Evolutionary conservation across 2,329 filamentous ascomycete species (phyloP), one percentile per base, ranked within the genome.

Genomic region (Pestalotiopsis sp.): DNA sequence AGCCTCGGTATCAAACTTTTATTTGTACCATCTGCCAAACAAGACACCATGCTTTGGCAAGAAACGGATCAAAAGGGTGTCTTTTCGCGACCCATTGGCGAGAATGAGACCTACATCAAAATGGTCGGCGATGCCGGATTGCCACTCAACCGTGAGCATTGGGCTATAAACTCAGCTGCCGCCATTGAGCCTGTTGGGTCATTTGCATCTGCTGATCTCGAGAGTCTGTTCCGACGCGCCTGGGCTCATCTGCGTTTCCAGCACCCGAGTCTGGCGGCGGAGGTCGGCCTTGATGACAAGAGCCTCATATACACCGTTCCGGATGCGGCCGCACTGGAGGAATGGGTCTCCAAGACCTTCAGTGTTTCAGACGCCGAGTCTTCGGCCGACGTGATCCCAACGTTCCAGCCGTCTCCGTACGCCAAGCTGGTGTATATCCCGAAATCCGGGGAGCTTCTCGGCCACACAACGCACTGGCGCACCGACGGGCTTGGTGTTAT

Each of bases 121-220:
- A 67, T 77, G 3, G 30, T 76, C n/a, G 75, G 71, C n/a, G 75
- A 77, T 55, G 62, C 68, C 26, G 73, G 71, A 44, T 68, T 69
- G 30, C 65, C 70, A 4, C 65, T 77, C 10, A 72, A 74, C 35
- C 75, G 76, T 57, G 77, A 79, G 67, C 73, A 78, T 66, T 78
- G 78, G 77, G 69, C 77, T 17, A 69, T 78, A 61, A 75, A 75
- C 30, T 70, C 71, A 3, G 70, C 71, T 1, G 70, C 70, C 56
- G 65, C 67, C 56, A 65, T 77, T 66, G 64, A 70, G 74, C 57
- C 72, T 69, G 72, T 62, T 40, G 65, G 67, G n/a, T 64, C 69
- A 26, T 56, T 73, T 52, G 57, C 24, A 65, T 64, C 69, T 65
- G 30, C 68, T 57, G 66, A 71, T 69, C 58, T 73, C 64, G 68